A percentile compares a stretch with the other conserved stretches of the same genome.
phyloP scores from a whole-genome alignment of 176 grass and related monocot species.

The Poa pratensis region DNA sequence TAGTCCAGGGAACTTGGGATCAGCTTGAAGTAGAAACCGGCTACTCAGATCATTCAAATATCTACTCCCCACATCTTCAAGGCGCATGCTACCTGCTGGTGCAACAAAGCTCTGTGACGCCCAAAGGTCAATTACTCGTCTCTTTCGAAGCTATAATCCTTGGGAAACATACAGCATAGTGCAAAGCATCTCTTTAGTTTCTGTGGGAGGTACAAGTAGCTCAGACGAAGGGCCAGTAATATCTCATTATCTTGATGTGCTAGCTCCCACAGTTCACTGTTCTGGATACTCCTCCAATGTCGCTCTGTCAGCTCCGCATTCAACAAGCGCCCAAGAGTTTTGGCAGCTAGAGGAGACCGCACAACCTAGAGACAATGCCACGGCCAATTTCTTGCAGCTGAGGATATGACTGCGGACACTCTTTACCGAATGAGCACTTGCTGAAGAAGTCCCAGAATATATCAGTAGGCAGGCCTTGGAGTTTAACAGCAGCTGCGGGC shows the following conservation, averaged over 20 bases:
- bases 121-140: slow-evolving; percentile 10
- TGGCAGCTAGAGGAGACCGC: slow-evolving; percentile 46
- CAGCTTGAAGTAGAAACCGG: slow-evolving; percentile 34
- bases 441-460: no score
- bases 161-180: slow-evolving; percentile 49
- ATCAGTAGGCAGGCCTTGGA: no score
- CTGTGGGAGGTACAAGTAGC: slow-evolving; percentile 50
- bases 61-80: neutral
- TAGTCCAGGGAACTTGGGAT: neutral
- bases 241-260: slow-evolving; percentile 34
- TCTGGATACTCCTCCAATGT: slow-evolving; percentile 35
- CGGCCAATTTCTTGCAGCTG: neutral
- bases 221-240: slow-evolving; percentile 46
- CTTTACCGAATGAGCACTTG: no score
- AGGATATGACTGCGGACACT: no score
- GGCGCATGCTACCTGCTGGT: neutral
- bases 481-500: neutral
- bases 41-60: neutral
- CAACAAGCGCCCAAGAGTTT: slow-evolving; percentile 48
- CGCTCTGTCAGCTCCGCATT: neutral
- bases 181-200: slow-evolving; percentile 47
- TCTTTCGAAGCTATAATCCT: slow-evolving; percentile 27
- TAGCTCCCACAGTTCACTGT: slow-evolving; percentile 42
- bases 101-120: slow-evolving; percentile 20
- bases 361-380: slow-evolving; percentile 24